phyloP scores from a whole-genome alignment of 192 early-diverging fungal species.

The Dissophora ornata region DNA sequence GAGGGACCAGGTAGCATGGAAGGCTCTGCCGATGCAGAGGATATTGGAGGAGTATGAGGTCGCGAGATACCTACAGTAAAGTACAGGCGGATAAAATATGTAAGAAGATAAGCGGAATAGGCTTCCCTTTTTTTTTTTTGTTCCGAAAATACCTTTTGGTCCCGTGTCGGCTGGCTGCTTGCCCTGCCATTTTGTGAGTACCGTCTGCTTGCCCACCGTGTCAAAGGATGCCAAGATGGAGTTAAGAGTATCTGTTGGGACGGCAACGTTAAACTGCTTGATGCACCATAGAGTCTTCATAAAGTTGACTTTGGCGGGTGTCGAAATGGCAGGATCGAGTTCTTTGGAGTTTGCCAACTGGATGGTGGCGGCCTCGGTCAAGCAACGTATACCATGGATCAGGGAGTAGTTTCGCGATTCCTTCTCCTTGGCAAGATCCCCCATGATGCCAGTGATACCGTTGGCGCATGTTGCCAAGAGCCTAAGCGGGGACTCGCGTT shows the following conservation, averaged over 20 bases:
- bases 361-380: constrained; percentile 42
- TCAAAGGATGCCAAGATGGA: constrained; percentile 16
- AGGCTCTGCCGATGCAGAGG: constrained; percentile 11
- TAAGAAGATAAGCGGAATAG: no score
- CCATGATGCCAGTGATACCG: constrained; percentile 37
- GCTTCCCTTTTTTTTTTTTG: no score
- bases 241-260: constrained; percentile 6
- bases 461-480: constrained; percentile 42
- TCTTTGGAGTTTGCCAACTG: constrained; percentile 35
- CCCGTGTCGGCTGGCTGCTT: no score
- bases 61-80: neutral
- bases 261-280: constrained; percentile 29
- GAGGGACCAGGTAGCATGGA: neutral
- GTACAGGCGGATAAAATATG: neutral
- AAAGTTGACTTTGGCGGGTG: constrained; percentile 45
- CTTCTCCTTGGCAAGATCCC: constrained; percentile 18
- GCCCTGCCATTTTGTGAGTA: no score
- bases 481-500: constrained; percentile 37
- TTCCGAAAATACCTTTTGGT: no score
- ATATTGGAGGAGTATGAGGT: neutral
- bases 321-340: constrained; percentile 41
- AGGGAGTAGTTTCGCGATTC: constrained; percentile 27
- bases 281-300: constrained; percentile 52
- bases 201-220: constrained; percentile 6
- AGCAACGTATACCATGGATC: constrained; percentile 18